Conservation (phyloP, 768 basidiomycete genomes). For the Rhizopogon roseolus region DNA sequence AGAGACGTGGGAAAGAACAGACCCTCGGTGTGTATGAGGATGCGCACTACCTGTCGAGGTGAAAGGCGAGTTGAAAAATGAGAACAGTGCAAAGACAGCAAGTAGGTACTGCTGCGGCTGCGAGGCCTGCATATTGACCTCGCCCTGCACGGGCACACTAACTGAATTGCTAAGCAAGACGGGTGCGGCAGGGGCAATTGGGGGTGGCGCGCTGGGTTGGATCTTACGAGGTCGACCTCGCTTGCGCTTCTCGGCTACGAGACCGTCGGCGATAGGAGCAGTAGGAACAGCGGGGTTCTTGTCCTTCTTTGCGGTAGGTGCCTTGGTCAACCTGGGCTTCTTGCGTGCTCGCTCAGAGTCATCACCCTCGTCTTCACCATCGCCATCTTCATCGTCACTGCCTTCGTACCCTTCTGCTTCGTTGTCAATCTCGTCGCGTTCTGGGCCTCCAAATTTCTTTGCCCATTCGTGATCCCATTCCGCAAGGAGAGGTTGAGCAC, state of each 20-base stretch:
- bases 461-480: slow-evolving; percentile 79
- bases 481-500: slow-evolving; percentile 62
- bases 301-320: slow-evolving; percentile 44
- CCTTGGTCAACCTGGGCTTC: slow-evolving; percentile 45
- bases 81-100: slow-evolving; percentile 79
- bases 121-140: slow-evolving; percentile 8
- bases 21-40: slow-evolving; percentile 53
- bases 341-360: slow-evolving; percentile 54
- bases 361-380: slow-evolving; percentile 32
- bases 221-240: slow-evolving; percentile 79
- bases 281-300: slow-evolving; percentile 28
- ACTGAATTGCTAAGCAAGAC: slow-evolving; percentile 12
- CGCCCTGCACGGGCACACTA: slow-evolving; percentile 8
- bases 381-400: slow-evolving; percentile 40
- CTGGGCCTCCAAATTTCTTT: slow-evolving; percentile 71
- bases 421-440: slow-evolving; percentile 64
- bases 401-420: slow-evolving; percentile 35
- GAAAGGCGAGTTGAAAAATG: slow-evolving; percentile 77
- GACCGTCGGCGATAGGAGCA: slow-evolving; percentile 24
- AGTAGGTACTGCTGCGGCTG: slow-evolving; percentile 64
- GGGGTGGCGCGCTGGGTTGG: slow-evolving; percentile 39
- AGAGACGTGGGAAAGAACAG: slow-evolving; percentile 43
- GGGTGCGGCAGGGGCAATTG: slow-evolving; percentile 21
- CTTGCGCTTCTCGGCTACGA: slow-evolving; percentile 71
- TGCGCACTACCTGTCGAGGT: slow-evolving; percentile 34